phyloP scores from a whole-genome alignment of 169 alveolate genomes.

The Besnoitia besnoiti region DNA sequence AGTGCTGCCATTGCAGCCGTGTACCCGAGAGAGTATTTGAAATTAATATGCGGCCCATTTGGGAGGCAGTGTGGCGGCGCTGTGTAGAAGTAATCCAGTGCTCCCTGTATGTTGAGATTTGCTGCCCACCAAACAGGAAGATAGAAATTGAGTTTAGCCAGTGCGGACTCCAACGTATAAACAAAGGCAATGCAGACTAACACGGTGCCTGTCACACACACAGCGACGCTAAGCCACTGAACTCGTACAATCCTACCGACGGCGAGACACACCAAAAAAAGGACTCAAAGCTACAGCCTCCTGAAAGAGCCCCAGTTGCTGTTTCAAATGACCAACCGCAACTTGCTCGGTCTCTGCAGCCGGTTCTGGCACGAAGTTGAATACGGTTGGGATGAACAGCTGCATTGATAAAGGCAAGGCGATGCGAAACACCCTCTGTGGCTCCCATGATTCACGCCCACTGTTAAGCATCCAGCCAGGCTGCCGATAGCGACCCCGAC shows the following conservation, averaged over 20 bases:
- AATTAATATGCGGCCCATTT: slow-evolving; percentile 66
- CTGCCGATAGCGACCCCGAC: slow-evolving; percentile 40
- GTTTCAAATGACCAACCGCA: too few relatives aligned
- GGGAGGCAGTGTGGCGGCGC: slow-evolving; percentile 60
- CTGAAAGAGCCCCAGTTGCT: slow-evolving; percentile 15
- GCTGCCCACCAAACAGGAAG: not conserved
- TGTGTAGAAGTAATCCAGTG: slow-evolving; percentile 48
- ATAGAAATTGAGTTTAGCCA: slow-evolving; percentile 35
- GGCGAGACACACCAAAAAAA: slow-evolving; percentile 13
- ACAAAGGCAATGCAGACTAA: not conserved
- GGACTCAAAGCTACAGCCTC: too few relatives aligned
- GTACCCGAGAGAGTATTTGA: slow-evolving; percentile 62
- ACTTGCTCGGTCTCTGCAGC: too few relatives aligned
- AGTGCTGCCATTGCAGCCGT: slow-evolving; percentile 44
- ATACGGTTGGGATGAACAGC: slow-evolving; percentile 24
- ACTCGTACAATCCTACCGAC: not conserved
- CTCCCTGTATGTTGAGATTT: slow-evolving; percentile 54
- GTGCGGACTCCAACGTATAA: not conserved
- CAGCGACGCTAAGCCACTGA: not conserved
- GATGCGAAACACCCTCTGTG: slow-evolving; percentile 33
- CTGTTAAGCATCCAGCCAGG: slow-evolving; percentile 43
- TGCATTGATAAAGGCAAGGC: slow-evolving; percentile 64
- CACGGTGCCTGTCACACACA: not conserved
- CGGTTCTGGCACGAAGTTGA: slow-evolving; percentile 49
- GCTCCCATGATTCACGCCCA: too few relatives aligned